Conservation (phyloP, 441 rosid genomes). For the Erysimum cheiri region DNA sequence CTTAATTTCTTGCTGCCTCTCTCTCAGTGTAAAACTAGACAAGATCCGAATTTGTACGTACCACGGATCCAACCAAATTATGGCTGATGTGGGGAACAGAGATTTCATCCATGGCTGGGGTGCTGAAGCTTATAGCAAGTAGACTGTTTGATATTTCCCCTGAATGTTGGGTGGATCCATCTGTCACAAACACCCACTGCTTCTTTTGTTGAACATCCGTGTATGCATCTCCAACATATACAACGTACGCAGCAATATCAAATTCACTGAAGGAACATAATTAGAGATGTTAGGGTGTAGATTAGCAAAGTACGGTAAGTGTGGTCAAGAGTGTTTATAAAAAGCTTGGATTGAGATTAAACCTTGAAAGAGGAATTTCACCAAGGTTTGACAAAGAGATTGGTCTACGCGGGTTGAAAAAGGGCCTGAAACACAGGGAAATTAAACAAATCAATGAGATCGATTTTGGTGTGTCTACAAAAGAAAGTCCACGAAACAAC, state of each 20-base stretch:
- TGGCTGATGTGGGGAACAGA: constrained; percentile 62
- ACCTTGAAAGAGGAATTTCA: constrained; percentile 87
- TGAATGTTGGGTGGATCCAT: constrained; percentile 59
- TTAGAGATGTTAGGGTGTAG: constrained; percentile 15
- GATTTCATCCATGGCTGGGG: constrained; percentile 53
- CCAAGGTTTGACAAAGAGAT: constrained; percentile 67
- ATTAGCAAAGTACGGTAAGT: constrained; percentile 16
- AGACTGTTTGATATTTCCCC: constrained; percentile 61
- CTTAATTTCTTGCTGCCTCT: not conserved
- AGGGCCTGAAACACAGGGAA: constrained; percentile 69
- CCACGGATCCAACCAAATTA: constrained; percentile 81
- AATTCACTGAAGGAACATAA: constrained; percentile 67
- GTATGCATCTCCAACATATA: constrained; percentile 80
- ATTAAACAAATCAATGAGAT: constrained; percentile 56
- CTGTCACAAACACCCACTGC: constrained; percentile 95
- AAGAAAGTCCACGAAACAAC: constrained; percentile 41
- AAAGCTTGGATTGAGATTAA: constrained; percentile 30
- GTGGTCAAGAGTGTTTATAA: constrained; percentile 5
- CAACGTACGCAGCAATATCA: constrained; percentile 76
- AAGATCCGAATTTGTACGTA: constrained; percentile 46
- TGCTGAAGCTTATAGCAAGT: constrained; percentile 90
- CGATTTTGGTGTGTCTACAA: constrained; percentile 24
- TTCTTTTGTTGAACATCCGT: constrained; percentile 61
- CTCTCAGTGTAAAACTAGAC: not conserved
- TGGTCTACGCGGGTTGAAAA: constrained; percentile 75